Percentiles rank a stretch among this genome's conserved stretches.
Evolutionary conservation across 495 filamentous ascomycete species (phyloP).

Genomic region (Talaromyces adpressus): DNA sequence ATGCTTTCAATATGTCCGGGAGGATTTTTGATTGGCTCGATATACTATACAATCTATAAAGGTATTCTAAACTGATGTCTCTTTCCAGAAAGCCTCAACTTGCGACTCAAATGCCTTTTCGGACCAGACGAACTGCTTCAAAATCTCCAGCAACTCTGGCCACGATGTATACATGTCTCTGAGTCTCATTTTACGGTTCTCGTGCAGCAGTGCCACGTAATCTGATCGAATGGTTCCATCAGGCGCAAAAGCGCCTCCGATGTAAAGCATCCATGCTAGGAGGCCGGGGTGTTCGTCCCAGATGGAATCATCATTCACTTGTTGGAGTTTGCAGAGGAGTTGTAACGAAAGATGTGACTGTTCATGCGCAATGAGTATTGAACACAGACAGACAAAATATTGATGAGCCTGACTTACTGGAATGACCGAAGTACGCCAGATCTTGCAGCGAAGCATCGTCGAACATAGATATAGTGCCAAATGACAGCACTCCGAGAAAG

Average conservation of each 20-base stretch:
- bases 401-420: constrained; percentile 21
- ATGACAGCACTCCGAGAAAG: constrained; percentile 24
- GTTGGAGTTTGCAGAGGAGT: constrained; percentile 23
- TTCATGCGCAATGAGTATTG: not conserved
- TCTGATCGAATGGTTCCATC: constrained; percentile 19
- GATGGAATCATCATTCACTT: constrained; percentile 14
- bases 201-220: constrained; percentile 21
- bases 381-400: not conserved
- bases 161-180: constrained; percentile 14
- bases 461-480: constrained; percentile 30
- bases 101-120: constrained; percentile 26
- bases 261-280: constrained; percentile 28
- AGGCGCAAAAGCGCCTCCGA: constrained; percentile 33
- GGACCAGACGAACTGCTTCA: constrained; percentile 33
- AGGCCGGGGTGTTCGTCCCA: constrained; percentile 23
- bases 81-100: constrained; percentile 24
- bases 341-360: constrained; percentile 29
- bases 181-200: constrained; percentile 9
- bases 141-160: constrained; percentile 18
- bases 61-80: constrained; percentile 1
- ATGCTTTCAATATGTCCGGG: not conserved
- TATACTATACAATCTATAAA: not conserved
- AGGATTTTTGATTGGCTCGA: not conserved
- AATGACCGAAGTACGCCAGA: constrained; percentile 26
- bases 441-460: constrained; percentile 29